Evolutionary conservation across 2,329 filamentous ascomycete genomes (phyloP), one percentile per base, ranked within the genome.

Genomic region (Pseudocercospora macadamiae): DNA sequence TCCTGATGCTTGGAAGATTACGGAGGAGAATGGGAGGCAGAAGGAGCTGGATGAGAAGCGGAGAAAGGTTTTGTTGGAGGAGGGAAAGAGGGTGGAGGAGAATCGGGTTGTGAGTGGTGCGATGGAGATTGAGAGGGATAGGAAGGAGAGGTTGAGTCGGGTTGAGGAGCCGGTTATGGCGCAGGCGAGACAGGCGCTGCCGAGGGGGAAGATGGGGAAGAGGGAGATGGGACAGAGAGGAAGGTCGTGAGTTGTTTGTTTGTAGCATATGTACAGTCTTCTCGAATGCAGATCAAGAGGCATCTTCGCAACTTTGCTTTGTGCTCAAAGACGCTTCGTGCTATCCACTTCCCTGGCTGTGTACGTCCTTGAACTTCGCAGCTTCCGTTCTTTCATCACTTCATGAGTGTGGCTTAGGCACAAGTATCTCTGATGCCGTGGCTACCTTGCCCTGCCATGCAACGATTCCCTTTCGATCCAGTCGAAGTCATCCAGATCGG

Each of bases 1-100:
- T 75, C 95, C 95, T 2, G 82, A 86, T 67, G 85, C 87, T 66
- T 99, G 95, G 95, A 84, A 83, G 59, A 77, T 99, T 82, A 93
- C 89, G 1, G 77, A 84, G 47, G 81, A 89, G 76, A n/a, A n/a
- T n/a, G n/a, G n/a, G n/a, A 83, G 91, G 63, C 83, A 82, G 71
- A 73, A 78, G 69, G 82, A 89, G 74, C 79, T 97, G 51, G 83
- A 85, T n/a, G 81, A 80, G 39, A 77, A 80, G 60, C 83, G 91
- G 53, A 72, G 80, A 60, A 73, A 81, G 70, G 71, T 79, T 19
- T 72, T 81, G 51, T 67, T 81, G 59, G 74, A 80, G 25, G 89
- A 93, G 66, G 74, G 82, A 61, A 61, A 77, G 68, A 83, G 77
- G 69, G 74, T 76, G 57, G 75, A 85, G 53, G 75, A 80, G 14